Evolutionary conservation across 768 basidiomycete species (phyloP).

Genomic region (Solioccasus polychromus): DNA sequence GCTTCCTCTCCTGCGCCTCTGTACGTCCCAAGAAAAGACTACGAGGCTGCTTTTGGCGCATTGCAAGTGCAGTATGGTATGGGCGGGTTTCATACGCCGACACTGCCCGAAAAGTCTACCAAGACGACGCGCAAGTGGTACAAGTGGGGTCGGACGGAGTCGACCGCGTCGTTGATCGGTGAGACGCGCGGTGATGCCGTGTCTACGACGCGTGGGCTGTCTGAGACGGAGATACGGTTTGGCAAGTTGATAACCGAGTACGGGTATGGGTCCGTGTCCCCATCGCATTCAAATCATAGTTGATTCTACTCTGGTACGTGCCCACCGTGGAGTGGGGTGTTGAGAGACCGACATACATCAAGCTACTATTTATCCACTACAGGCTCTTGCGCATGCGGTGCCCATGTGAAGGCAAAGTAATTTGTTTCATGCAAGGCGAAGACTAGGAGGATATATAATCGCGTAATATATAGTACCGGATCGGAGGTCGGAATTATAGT

Average conservation of each 20-base stretch:
- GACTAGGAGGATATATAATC: too few relatives aligned
- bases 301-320: not conserved
- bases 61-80: constrained; percentile 22
- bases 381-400: too few relatives aligned
- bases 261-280: not conserved
- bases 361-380: too few relatives aligned
- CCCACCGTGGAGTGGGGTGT: too few relatives aligned
- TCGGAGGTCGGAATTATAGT: too few relatives aligned
- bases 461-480: too few relatives aligned
- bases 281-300: not conserved
- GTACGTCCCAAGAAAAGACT: constrained; percentile 19
- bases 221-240: not conserved
- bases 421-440: too few relatives aligned
- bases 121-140: constrained; percentile 19
- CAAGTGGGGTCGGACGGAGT: constrained; percentile 10
- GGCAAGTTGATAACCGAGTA: constrained; percentile 3
- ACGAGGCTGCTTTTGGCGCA: constrained; percentile 19
- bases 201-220: not conserved
- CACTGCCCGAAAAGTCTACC: not conserved
- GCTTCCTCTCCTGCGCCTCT: not conserved
- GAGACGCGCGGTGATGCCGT: too few relatives aligned
- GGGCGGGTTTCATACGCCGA: constrained; percentile 3
- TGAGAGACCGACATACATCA: too few relatives aligned
- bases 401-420: too few relatives aligned
- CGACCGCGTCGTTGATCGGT: constrained; percentile 15